Conservation (phyloP, 352 stramenopile genomes). For the Pilasporangium apinafurcum region DNA sequence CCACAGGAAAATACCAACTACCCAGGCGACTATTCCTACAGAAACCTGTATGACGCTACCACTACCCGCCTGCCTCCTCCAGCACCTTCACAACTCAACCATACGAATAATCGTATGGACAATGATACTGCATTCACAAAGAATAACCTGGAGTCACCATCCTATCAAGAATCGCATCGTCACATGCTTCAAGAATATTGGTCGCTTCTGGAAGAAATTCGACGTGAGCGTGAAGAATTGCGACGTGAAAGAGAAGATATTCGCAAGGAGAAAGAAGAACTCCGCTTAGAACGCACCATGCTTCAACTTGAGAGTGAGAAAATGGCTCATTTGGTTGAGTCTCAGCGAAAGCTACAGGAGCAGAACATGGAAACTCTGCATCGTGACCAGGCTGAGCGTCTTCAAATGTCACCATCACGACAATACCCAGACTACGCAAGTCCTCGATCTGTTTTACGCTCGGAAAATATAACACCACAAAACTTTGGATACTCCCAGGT, state of each 20-base stretch:
- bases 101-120: constrained; percentile 1
- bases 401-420: too few relatives aligned
- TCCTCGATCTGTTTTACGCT: neutral
- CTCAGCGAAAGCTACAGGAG: constrained; percentile 49
- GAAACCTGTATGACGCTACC: too few relatives aligned
- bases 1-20: neutral
- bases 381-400: constrained; percentile 9
- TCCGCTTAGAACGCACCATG: constrained; percentile 55
- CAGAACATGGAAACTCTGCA: constrained; percentile 38
- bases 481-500: constrained; percentile 9
- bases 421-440: neutral
- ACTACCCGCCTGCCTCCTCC: constrained; percentile 10
- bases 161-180: constrained; percentile 1
- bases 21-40: neutral
- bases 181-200: constrained; percentile 61
- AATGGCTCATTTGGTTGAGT: constrained; percentile 54
- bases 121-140: constrained; percentile 10
- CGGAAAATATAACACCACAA: too few relatives aligned
- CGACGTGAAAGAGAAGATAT: constrained; percentile 64
- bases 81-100: constrained; percentile 7
- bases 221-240: constrained; percentile 62
- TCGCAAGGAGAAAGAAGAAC: constrained; percentile 60
- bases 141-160: constrained; percentile 10
- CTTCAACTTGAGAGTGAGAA: constrained; percentile 76
- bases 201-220: constrained; percentile 57